Conservation (phyloP, 2,329 filamentous ascomycete species). For the Alternaria sp. region DNA sequence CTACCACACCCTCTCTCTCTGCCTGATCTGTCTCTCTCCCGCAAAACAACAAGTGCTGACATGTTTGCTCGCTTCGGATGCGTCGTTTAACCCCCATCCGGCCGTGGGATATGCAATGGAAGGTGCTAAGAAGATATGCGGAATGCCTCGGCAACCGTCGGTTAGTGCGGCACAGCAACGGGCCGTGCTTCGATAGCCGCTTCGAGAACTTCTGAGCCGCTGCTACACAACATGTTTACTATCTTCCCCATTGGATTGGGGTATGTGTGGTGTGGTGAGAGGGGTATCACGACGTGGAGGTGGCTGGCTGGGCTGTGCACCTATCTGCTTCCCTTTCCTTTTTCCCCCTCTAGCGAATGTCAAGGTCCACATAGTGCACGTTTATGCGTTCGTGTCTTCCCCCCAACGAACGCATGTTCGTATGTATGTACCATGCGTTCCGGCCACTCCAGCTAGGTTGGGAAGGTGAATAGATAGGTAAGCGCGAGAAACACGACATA, state of each 20-base stretch:
- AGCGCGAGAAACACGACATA: constrained; percentile 1
- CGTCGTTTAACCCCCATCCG: neutral
- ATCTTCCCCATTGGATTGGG: neutral
- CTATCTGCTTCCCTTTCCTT: neutral
- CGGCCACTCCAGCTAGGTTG: constrained; percentile 8
- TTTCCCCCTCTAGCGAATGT: neutral
- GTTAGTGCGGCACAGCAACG: constrained; percentile 11
- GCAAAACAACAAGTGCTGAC: neutral
- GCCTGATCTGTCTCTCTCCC: neutral
- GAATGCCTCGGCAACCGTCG: constrained; percentile 28
- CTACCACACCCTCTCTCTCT: neutral
- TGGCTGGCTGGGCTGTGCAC: neutral
- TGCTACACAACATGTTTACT: neutral
- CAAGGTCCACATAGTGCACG: neutral
- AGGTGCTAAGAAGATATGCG: constrained; percentile 23
- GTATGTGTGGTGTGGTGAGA: neutral
- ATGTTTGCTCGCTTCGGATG: neutral
- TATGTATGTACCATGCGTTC: neutral
- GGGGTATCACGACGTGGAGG: neutral
- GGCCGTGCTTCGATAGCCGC: neutral
- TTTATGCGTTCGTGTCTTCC: neutral
- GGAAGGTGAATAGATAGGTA: constrained; percentile 21
- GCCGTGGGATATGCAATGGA: constrained; percentile 34
- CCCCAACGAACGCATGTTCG: constrained; percentile 5
- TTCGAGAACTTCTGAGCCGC: neutral